Percentiles rank a stretch among this genome's conserved stretches.
Evolutionary conservation across 768 basidiomycete genomes (phyloP).

Genomic region (Boletellus ananas): DNA sequence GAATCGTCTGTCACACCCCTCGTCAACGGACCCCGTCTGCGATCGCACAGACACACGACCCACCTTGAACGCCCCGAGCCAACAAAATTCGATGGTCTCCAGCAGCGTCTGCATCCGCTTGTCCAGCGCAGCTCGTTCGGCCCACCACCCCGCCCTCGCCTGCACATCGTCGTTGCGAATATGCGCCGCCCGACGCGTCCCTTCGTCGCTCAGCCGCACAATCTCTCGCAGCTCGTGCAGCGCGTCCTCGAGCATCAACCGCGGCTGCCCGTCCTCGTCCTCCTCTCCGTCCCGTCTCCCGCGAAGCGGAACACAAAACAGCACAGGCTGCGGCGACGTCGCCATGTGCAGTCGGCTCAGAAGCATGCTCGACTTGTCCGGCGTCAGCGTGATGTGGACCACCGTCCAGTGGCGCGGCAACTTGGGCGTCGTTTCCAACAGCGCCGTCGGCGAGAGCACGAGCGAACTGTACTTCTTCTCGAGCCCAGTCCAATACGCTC

Average conservation of each 20-base stretch:
- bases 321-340: conserved; percentile 50
- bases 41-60: conserved; percentile 10
- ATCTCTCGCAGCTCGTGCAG: conserved; percentile 74
- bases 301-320: conserved; percentile 88
- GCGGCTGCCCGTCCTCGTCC: conserved; percentile 53
- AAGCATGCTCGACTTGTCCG: conserved; percentile 80
- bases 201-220: conserved; percentile 72
- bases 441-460: conserved; percentile 25
- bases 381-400: conserved; percentile 77
- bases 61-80: conserved; percentile 98
- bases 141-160: conserved; percentile 84
- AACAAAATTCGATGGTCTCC: conserved; percentile 88
- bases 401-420: conserved; percentile 82
- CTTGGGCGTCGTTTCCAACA: conserved; percentile 40
- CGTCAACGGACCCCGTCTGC: not conserved
- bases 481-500: conserved; percentile 61
- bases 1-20: conserved; percentile 52
- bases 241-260: conserved; percentile 74
- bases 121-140: conserved; percentile 71
- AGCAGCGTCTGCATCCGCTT: conserved; percentile 67
- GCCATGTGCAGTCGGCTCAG: conserved; percentile 68
- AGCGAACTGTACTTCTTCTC: conserved; percentile 46
- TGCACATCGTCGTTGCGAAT: conserved; percentile 65
- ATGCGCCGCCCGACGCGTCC: conserved; percentile 65
- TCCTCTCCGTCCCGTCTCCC: conserved; percentile 74